Percentiles rank a stretch among this genome's conserved stretches.
Evolutionary conservation across 1,139 yeast genomes (phyloP).

Genomic region (Diutina scorzettiae): DNA sequence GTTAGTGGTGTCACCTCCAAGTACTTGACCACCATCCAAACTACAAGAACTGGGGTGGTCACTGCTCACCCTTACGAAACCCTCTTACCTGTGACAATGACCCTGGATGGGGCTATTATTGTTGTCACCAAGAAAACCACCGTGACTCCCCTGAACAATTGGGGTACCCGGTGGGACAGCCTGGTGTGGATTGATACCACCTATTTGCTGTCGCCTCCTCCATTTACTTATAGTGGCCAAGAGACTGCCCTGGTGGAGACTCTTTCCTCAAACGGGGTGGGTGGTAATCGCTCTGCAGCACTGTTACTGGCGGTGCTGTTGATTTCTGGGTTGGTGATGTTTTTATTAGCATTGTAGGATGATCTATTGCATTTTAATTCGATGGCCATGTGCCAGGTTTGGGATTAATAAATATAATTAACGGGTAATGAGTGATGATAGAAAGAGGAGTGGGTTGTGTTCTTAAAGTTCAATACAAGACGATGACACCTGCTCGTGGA

Average conservation of each 20-base stretch:
- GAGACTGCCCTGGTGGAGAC: too few relatives aligned
- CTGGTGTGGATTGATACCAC: conserved; percentile 5
- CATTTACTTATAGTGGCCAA: neutral
- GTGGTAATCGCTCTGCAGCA: neutral
- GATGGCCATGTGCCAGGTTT: too few relatives aligned
- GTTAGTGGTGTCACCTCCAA: conserved; percentile 1
- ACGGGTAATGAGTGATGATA: too few relatives aligned
- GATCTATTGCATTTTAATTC: neutral
- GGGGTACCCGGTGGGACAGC: conserved; percentile 4
- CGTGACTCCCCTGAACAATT: conserved; percentile 3
- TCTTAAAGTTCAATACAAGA: too few relatives aligned
- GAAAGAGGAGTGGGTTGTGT: neutral
- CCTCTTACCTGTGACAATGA: neutral
- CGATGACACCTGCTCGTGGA: too few relatives aligned
- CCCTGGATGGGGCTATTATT: neutral
- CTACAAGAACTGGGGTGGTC: neutral
- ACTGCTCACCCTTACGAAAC: conserved; percentile 6
- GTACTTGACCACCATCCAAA: neutral
- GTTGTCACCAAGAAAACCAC: conserved; percentile 5
- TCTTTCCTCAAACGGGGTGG: neutral
- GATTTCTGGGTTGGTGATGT: neutral
- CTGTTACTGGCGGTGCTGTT: neutral
- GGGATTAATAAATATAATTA: too few relatives aligned
- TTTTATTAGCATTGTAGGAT: neutral
- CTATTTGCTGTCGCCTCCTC: neutral